Base-by-base conservation (phyloP, 225 moss, liverwort and hornwort species). In the Thuidium tamariscinum region DNA sequence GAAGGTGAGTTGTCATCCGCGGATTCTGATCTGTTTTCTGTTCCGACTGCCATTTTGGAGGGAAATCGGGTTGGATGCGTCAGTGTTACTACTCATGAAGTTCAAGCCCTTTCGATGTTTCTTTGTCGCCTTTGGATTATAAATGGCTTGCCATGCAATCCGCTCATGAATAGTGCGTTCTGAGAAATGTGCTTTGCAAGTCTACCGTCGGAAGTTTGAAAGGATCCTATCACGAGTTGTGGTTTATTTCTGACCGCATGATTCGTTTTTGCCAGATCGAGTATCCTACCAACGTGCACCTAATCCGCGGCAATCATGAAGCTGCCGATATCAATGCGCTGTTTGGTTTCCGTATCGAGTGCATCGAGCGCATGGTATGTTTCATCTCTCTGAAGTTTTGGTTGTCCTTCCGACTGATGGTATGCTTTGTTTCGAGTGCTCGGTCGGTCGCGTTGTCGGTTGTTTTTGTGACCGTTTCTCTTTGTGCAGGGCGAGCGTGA, bases 301-400 rank as follows among this genome's bases (percentile, higher is more conserved):
- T 99, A 5, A 99, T 99, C 57, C 88, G 98, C 44, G 98, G 98
- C 91, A 99, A 99, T 75, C 98, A 99, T 84, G 98, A 99, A 80
- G 98, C 98, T 91, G 96, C 97, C 7, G 98, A 99, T 71, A 97
- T 99, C 44, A 99, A 99, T 94, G 98, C 97, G 42, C 87, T 97
- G 9, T 99, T 97, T 72, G 97, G 98, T 41, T 99, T 99, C 75
- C 98, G 98, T 46, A 97, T 99, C 44, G 98, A 99, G 82, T 99
- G 97, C 83, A 97, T 99, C 63, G 98, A 99, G 77, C 88, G 97
- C 81, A 96, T 99, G 98, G 98, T 97, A 62, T 56, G 85, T 91
- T 88, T 73, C 82, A 15, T 89, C 23, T 29, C 21, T 74, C 9
- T 80, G 66, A 22, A 68, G 8, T 49, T 78, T 73, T 64, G 54